A percentile compares a stretch with the other conserved stretches of the same genome.
phyloP scores from a whole-genome alignment of 208 protist species.

The Wallacemonas sp. region DNA sequence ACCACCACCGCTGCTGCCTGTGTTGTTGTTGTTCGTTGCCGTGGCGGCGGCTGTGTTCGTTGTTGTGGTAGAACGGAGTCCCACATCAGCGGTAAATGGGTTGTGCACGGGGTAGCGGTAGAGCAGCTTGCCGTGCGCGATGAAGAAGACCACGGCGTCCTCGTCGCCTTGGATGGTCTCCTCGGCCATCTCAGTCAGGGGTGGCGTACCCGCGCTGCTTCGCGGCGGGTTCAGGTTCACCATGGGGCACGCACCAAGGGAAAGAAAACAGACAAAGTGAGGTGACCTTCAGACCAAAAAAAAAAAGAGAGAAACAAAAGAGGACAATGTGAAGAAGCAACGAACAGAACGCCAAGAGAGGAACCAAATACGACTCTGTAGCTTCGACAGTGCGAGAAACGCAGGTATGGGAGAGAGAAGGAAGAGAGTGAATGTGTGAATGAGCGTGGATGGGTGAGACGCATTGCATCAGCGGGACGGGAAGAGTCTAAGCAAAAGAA shows the following conservation, averaged over 20 bases:
- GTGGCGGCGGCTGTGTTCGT: not conserved
- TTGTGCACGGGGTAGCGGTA: slow-evolving; percentile 80
- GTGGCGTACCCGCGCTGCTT: not conserved
- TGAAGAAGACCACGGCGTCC: slow-evolving; percentile 69
- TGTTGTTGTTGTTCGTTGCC: slow-evolving; percentile 8
- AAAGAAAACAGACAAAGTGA: not conserved
- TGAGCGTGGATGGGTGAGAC: too few species aligned
- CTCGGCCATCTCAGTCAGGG: not conserved
- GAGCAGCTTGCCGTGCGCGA: slow-evolving; percentile 75
- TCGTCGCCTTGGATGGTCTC: not conserved
- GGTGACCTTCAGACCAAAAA: too few species aligned
- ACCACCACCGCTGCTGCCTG: too few species aligned
- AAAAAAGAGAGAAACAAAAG: not conserved
- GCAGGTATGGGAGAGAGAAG: too few species aligned
- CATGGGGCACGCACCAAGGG: not conserved
- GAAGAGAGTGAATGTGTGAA: too few species aligned
- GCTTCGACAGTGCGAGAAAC: too few species aligned
- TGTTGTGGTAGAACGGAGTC: not conserved
- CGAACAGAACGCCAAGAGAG: too few species aligned
- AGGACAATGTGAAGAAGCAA: too few species aligned
- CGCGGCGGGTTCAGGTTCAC: not conserved
- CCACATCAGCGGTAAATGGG: slow-evolving; percentile 60
- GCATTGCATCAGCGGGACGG: too few species aligned
- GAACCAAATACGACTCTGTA: too few species aligned
- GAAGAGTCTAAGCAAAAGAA: too few species aligned